A percentile compares a stretch with the other conserved stretches of the same genome.
phyloP scores from a whole-genome alignment of 345 rosid genomes.

The Eucalyptus polyanthemos region DNA sequence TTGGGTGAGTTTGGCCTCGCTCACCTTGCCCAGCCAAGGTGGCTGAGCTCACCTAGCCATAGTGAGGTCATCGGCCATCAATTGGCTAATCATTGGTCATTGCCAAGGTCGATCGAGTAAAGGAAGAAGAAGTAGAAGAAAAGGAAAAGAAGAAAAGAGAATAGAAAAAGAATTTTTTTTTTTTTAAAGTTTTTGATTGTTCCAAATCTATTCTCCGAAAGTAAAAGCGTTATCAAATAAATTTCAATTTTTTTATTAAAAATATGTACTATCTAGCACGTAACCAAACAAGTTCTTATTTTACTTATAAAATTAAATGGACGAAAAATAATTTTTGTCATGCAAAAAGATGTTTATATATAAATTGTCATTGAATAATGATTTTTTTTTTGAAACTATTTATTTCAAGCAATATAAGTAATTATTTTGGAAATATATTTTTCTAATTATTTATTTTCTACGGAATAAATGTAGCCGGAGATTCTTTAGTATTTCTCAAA shows the following conservation, averaged over 20 bases:
- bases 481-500: not conserved
- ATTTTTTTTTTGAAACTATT: rapidly evolving
- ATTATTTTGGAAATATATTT: too few relatives aligned
- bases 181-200: rapidly evolving
- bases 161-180: too few relatives aligned
- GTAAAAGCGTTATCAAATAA: too few relatives aligned
- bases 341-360: not conserved
- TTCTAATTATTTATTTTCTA: not conserved
- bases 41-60: too few relatives aligned
- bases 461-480: too few relatives aligned
- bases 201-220: rapidly evolving
- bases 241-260: too few relatives aligned
- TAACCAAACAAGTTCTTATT: too few relatives aligned
- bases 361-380: not conserved
- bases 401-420: rapidly evolving
- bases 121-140: too few relatives aligned
- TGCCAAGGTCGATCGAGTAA: rapidly evolving
- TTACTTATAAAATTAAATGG: not conserved
- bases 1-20: rapidly evolving
- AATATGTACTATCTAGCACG: too few relatives aligned
- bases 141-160: too few relatives aligned
- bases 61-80: rapidly evolving
- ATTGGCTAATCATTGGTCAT: rapidly evolving
- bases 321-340: not conserved
- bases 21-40: rapidly evolving